A percentile compares a stretch with the other conserved stretches of the same genome.
phyloP scores from a whole-genome alignment of 164 flowering plant genomes.

The Chimonanthus salicifolius region DNA sequence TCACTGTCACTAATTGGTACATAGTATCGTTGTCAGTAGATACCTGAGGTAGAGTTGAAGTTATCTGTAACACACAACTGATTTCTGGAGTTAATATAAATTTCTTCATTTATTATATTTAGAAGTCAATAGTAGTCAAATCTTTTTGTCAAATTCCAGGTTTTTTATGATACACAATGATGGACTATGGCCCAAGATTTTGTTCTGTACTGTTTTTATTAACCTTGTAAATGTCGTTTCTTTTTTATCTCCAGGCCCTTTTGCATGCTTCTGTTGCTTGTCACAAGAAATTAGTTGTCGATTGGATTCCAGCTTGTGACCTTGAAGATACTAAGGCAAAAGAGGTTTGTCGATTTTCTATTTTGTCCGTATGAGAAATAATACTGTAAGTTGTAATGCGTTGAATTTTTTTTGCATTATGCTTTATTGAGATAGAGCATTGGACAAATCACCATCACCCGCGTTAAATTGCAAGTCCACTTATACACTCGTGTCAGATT shows the following conservation, averaged over 20 bases:
- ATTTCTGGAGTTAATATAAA: background rate
- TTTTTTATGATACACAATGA: too few species aligned
- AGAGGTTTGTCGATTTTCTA: conserved; percentile 38
- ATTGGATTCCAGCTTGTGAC: conserved; percentile 86
- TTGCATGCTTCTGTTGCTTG: conserved; percentile 88
- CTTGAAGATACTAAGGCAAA: conserved; percentile 62
- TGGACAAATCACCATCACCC: background rate
- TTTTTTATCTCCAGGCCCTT: conserved; percentile 57
- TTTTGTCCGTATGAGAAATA: background rate
- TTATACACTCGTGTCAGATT: background rate
- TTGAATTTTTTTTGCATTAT: too few species aligned
- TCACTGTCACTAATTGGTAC: background rate
- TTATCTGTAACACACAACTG: background rate
- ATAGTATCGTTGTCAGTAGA: background rate
- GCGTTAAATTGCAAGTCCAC: background rate
- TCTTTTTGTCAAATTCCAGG: background rate
- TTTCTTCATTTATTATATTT: too few species aligned
- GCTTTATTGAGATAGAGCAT: background rate
- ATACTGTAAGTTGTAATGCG: background rate
- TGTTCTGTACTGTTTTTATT: background rate
- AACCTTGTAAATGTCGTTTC: background rate
- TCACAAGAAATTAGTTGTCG: conserved; percentile 55
- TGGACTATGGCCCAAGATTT: background rate
- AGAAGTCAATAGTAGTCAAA: background rate
- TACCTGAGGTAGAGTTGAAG: background rate